These are phyloP conservation scores for Wickerhamomyces canadensis DNA, from an alignment of 805 yeast genomes.

Conservation along the genomic window DNA sequence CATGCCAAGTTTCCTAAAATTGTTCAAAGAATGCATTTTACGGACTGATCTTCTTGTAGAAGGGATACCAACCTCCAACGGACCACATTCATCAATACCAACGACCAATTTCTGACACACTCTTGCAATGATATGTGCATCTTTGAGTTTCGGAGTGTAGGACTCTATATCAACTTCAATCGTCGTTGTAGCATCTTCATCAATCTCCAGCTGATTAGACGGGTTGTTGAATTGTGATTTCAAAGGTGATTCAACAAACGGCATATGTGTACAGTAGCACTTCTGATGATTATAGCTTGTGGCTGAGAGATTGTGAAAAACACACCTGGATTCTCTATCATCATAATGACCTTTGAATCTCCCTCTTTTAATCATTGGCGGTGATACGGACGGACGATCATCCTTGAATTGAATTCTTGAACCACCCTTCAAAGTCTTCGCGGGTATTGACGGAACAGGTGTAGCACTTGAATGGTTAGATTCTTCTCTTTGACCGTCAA, in stretches of 20 bases:
- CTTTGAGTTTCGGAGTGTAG: not conserved
- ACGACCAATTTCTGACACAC: constrained; percentile 2
- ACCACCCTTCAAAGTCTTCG: not conserved
- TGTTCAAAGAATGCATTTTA: constrained; percentile 1
- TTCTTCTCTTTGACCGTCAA: too few relatives aligned
- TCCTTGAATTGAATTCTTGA: not conserved
- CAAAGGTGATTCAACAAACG: constrained; percentile 14
- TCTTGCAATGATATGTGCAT: not conserved
- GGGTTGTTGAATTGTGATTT: constrained; percentile 1
- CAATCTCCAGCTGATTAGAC: not conserved
- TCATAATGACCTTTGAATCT: constrained; percentile 25
- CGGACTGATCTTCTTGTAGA: not conserved
- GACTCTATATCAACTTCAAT: not conserved
- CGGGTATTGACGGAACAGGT: too few relatives aligned
- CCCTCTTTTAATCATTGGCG: constrained; percentile 19
- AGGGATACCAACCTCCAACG: not conserved
- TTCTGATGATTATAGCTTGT: constrained; percentile 1
- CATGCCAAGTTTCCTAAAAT: not conserved
- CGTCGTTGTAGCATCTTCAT: not conserved
- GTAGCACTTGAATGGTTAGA: too few relatives aligned
- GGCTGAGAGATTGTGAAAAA: not conserved
- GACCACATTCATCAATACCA: not conserved
- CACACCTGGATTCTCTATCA: constrained; percentile 22
- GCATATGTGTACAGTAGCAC: constrained; percentile 11
- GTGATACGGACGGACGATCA: too few relatives aligned